Conservation (phyloP, 129 eudicot species). For the Glebionis coronaria region DNA sequence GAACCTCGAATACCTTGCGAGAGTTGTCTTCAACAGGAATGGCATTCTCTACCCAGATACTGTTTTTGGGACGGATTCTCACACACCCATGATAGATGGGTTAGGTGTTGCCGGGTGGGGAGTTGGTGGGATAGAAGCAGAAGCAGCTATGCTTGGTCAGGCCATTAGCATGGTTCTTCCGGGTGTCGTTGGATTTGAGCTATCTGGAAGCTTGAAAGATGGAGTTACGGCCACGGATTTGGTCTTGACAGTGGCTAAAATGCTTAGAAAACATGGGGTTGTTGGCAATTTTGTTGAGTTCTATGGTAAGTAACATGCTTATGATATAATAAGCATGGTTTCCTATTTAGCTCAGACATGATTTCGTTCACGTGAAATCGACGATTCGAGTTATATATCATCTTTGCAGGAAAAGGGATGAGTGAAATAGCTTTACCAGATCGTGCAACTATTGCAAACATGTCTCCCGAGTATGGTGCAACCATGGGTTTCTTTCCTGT, state of each 20-base stretch:
- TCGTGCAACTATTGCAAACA: slow-evolving; percentile 34
- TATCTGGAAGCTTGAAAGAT: slow-evolving; percentile 54
- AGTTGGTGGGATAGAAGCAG: slow-evolving; percentile 99
- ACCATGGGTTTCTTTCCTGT: slow-evolving; percentile 34
- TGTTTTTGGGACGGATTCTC: slow-evolving; percentile 98
- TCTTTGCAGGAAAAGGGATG: slow-evolving; percentile 22
- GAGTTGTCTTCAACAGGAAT: slow-evolving; percentile 85
- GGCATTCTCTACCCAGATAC: slow-evolving; percentile 95
- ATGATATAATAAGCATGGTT: not conserved
- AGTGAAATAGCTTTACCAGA: slow-evolving; percentile 30
- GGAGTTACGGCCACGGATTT: slow-evolving; percentile 82
- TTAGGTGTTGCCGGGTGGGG: slow-evolving; percentile 99
- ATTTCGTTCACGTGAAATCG: not conserved
- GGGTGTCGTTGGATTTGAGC: slow-evolving; percentile 71
- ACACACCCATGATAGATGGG: slow-evolving; percentile 99
- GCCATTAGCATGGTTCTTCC: slow-evolving; percentile 78
- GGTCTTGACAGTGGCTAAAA: slow-evolving; percentile 27
- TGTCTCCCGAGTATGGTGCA: slow-evolving; percentile 34
- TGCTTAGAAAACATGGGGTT: slow-evolving; percentile 29
- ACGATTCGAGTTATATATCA: not conserved
- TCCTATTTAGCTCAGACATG: not conserved
- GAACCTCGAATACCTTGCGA: slow-evolving; percentile 94
- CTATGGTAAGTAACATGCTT: slow-evolving; percentile 10
- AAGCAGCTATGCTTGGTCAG: slow-evolving; percentile 99
- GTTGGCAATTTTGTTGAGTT: slow-evolving; percentile 31